phyloP scores from a whole-genome alignment of 768 basidiomycete genomes.

The Suillus variegatus region DNA sequence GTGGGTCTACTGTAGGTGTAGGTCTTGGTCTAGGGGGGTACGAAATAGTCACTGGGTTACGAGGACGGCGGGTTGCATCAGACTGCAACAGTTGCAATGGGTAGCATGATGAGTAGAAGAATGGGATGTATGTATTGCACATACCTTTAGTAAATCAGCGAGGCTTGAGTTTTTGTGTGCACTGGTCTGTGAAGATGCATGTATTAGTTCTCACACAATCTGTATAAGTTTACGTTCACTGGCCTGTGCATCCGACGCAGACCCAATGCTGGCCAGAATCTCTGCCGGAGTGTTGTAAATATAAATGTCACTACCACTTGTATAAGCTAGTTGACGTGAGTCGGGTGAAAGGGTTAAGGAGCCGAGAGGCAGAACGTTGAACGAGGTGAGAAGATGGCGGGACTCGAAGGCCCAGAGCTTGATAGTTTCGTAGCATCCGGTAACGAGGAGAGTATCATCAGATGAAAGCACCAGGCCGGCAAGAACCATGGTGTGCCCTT shows the following conservation, averaged over 20 bases:
- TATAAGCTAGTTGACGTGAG: constrained; percentile 1
- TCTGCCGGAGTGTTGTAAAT: neutral
- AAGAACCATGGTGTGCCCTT: neutral
- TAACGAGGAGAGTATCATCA: neutral
- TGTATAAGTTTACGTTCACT: too few species aligned
- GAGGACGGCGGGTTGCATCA: neutral
- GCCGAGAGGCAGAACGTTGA: neutral
- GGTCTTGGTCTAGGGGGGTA: neutral
- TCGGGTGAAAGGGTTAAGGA: neutral
- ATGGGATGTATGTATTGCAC: neutral
- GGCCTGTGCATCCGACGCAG: neutral
- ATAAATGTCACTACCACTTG: neutral
- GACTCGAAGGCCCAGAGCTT: constrained; percentile 4
- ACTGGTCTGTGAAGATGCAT: neutral
- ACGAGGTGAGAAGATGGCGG: neutral
- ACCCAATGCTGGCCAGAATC: neutral
- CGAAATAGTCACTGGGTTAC: neutral
- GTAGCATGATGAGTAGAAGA: neutral
- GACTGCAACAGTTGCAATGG: neutral
- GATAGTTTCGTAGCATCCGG: neutral
- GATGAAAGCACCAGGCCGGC: neutral
- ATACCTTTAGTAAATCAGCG: neutral
- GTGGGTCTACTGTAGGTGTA: neutral
- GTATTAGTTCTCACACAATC: neutral
- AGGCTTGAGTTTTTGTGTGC: neutral